Conservation (phyloP, 495 filamentous ascomycete genomes). For the Hypoxylon lienhwacheense region DNA sequence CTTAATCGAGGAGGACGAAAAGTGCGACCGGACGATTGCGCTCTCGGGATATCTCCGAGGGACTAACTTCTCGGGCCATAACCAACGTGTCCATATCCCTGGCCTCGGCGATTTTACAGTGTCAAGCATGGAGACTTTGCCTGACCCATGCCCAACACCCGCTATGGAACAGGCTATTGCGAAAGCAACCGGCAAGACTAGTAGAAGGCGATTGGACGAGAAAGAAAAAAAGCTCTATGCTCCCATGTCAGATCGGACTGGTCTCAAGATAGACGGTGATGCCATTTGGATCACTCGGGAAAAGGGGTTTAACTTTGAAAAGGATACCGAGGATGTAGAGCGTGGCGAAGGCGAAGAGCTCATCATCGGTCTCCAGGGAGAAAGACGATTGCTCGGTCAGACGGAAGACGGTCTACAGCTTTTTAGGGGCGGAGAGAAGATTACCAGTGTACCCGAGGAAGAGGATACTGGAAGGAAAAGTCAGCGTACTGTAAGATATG, state of each 20-base stretch:
- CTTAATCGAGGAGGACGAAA: conserved; percentile 79
- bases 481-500: conserved; percentile 64
- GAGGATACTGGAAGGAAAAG: conserved; percentile 71
- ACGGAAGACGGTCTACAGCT: conserved; percentile 78
- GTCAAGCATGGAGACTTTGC: conserved; percentile 78
- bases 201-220: conserved; percentile 77
- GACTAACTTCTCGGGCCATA: conserved; percentile 89
- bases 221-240: conserved; percentile 96
- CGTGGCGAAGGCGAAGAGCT: conserved; percentile 90
- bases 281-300: conserved; percentile 61
- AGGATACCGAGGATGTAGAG: conserved; percentile 65
- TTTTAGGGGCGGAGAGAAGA: conserved; percentile 73
- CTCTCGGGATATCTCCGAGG: conserved; percentile 93
- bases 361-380: conserved; percentile 84
- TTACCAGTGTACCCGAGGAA: conserved; percentile 63
- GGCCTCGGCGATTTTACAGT: conserved; percentile 92
- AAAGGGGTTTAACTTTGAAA: conserved; percentile 73
- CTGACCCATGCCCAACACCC: conserved; percentile 94
- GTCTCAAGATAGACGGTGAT: conserved; percentile 68
- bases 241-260: conserved; percentile 96
- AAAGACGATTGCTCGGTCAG: conserved; percentile 78
- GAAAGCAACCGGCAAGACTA: conserved; percentile 77
- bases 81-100: conserved; percentile 87
- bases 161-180: conserved; percentile 81
- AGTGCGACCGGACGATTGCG: conserved; percentile 85